These are phyloP conservation scores for Colletotrichum coccodes DNA, from an alignment of 2,329 filamentous ascomycete species.

Conservation along the genomic window DNA sequence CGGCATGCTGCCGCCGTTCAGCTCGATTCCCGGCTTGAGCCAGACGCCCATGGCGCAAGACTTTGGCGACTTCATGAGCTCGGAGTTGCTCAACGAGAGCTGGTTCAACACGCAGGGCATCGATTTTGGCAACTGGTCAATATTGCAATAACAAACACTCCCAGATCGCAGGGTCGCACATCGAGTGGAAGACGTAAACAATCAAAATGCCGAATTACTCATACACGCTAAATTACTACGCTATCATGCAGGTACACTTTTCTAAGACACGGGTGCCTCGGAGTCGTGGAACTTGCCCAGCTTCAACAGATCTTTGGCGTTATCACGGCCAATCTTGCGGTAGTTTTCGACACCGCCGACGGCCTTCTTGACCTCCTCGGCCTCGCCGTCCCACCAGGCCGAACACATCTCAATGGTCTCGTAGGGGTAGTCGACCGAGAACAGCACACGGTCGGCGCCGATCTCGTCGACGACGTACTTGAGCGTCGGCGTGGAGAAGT, in stretches of 20 bases:
- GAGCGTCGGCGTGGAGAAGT: constrained; percentile 64
- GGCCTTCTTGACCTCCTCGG: constrained; percentile 34
- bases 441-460: constrained; percentile 60
- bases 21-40: neutral
- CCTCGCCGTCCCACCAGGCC: constrained; percentile 51
- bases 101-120: constrained; percentile 20
- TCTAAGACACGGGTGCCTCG: constrained; percentile 29
- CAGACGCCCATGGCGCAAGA: constrained; percentile 8
- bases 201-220: too few relatives aligned
- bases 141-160: neutral
- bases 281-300: constrained; percentile 46
- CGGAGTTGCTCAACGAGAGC: constrained; percentile 1
- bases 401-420: constrained; percentile 56
- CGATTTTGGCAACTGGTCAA: neutral
- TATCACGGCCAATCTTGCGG: constrained; percentile 53
- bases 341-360: constrained; percentile 39
- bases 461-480: constrained; percentile 60
- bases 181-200: too few relatives aligned
- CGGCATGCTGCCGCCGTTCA: neutral
- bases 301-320: constrained; percentile 54
- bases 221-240: too few relatives aligned
- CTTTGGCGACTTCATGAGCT: constrained; percentile 4
- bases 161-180: neutral
- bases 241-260: neutral
- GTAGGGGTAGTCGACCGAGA: constrained; percentile 64